phyloP scores from a whole-genome alignment of 164 flowering plant genomes.

The Annona cherimola region DNA sequence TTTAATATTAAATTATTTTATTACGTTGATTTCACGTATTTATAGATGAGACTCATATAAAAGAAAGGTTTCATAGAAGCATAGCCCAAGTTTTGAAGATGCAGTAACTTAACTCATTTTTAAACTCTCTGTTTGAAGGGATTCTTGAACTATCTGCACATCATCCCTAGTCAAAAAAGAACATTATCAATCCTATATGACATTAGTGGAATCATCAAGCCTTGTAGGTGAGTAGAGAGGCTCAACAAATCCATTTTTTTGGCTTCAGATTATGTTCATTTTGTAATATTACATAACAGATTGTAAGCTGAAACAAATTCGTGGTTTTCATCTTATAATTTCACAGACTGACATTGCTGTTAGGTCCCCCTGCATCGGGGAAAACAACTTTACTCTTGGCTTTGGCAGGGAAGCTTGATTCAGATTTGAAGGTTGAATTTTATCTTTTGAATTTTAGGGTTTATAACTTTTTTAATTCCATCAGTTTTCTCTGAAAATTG shows the following conservation, averaged over 20 bases:
- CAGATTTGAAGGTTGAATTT: conserved; percentile 14
- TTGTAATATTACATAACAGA: not conserved
- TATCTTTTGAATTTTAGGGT: too few relatives aligned
- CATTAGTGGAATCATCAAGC: conserved; percentile 76
- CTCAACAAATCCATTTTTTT: not conserved
- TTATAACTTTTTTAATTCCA: too few relatives aligned
- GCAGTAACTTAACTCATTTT: not conserved
- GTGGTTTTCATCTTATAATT: not conserved
- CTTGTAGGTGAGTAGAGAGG: conserved; percentile 51
- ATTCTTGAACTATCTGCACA: conserved; percentile 8
- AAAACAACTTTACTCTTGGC: conserved; percentile 86
- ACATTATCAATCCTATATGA: conserved; percentile 53
- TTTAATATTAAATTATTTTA: too few relatives aligned
- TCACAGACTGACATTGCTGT: conserved; percentile 68
- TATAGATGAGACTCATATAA: too few relatives aligned
- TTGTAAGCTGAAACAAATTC: not conserved
- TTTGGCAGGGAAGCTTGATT: conserved; percentile 76
- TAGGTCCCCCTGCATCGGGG: conserved; percentile 95
- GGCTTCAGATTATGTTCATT: not conserved
- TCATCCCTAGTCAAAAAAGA: conserved; percentile 10
- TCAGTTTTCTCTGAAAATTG: too few relatives aligned
- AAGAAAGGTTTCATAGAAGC: too few relatives aligned
- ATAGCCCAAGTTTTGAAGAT: too few relatives aligned
- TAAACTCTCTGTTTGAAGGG: conserved; percentile 3
- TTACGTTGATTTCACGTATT: too few relatives aligned